Evolutionary conservation across 164 flowering plant species (phyloP), one percentile per base, ranked within the genome.

Genomic region (Sextonia rubra): DNA sequence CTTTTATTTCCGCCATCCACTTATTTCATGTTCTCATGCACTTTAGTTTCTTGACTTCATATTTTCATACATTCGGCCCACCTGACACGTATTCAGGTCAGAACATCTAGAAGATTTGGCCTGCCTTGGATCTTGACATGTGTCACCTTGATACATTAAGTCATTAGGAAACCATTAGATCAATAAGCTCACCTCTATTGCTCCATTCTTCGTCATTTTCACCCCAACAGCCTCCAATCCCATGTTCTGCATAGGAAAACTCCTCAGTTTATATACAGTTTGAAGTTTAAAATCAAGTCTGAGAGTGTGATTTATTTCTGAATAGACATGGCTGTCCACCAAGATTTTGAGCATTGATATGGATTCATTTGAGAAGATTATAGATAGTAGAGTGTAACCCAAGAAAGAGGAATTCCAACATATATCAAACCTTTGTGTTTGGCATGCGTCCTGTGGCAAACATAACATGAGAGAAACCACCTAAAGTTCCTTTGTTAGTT

Each of bases 381-480:
- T 61, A 30, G 4, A 27, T 64, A 1, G 20, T 29, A 25, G 67
- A 17, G 2, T 11, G 20, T n/a, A 63, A 60, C 9, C 12, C 27
- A 25, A 61, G 23, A 60, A 47, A 22, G 25, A 6, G 25, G 18
- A 22, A 22, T 30, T 56, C 23, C n/a, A 74, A 69, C 12, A 64
- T 37, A 78, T 32, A 52, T 66, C 68, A 69, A 73, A 96, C 99
- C 99, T 89, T 89, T 12, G 97, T 96, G 79, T 93, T 96, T 62
- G 99, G 94, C 76, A 74, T 84, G 17, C 99, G 93, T 56, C 99
- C 99, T 71, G 99, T 96, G 1, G 99, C 99, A 85, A 93, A 93
- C 99, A 96, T 96, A 74, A 96, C 69, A 85, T 96, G 99, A 9
- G 99, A 93, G 76, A 96, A 93, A 58, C 99, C 98, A 64, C 91